Evolutionary conservation across 306 rosid genomes (phyloP).

Genomic region (Prinsepia uniflora): DNA sequence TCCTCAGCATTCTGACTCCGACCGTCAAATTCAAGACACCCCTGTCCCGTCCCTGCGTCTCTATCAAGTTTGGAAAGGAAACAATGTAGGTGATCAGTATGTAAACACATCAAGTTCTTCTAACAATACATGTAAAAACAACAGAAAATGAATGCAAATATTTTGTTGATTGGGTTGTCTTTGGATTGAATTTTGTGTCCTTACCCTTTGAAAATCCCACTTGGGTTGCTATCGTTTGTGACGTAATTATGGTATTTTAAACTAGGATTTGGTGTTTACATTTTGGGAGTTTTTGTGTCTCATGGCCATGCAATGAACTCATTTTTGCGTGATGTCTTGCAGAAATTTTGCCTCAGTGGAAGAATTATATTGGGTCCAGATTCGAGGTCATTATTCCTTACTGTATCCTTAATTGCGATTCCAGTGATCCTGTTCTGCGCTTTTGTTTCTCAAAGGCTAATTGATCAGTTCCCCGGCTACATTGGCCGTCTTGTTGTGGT

Average conservation of each 20-base stretch:
- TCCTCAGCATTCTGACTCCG: constrained; percentile 32
- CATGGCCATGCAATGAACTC: neutral
- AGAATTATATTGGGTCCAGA: constrained; percentile 43
- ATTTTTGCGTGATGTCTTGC: constrained; percentile 10
- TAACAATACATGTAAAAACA: neutral
- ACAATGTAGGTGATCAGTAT: constrained; percentile 24
- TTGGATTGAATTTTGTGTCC: neutral
- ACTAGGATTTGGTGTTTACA: too few relatives aligned
- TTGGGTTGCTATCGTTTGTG: too few relatives aligned
- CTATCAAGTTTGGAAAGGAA: constrained; percentile 44
- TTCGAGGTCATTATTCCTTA: constrained; percentile 33
- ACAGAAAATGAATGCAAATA: neutral
- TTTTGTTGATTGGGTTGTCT: constrained; percentile 1
- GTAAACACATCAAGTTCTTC: neutral
- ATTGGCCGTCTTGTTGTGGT: constrained; percentile 25
- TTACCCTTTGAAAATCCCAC: neutral
- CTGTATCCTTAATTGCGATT: constrained; percentile 32
- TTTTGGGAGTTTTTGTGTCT: neutral
- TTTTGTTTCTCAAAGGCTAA: constrained; percentile 29
- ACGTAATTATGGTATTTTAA: too few relatives aligned
- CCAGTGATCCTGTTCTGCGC: constrained; percentile 36
- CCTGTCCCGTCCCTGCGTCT: constrained; percentile 26
- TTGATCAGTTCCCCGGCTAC: constrained; percentile 12
- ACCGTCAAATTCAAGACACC: constrained; percentile 22
- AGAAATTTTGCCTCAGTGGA: constrained; percentile 35